Evolutionary conservation across 2,329 filamentous ascomycete species (phyloP), one percentile per base, ranked within the genome.

Genomic region (Aspergillus ochraceoroseus): DNA sequence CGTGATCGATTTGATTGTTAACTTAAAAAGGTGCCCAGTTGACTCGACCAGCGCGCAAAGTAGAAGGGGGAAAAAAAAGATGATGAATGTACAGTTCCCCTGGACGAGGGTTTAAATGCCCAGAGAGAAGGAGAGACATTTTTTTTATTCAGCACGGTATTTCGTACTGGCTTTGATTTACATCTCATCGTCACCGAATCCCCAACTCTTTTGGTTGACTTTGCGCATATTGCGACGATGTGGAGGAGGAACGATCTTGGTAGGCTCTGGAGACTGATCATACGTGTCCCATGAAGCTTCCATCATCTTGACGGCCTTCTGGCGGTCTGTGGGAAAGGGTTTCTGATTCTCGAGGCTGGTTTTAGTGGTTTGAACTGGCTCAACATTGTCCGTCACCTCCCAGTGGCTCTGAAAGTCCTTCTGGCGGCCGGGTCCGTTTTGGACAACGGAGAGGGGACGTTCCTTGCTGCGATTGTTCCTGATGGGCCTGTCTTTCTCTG

Each of bases 371-470:
- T 55, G 48, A 2, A 31, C 41, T 2, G 55, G 58, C 3, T 53
- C 49, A 11, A 12, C 14, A 9, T 53, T 71, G 59, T 94, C 87
- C 5, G 74, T 73, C 70, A 94, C 82, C 36, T 73, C 73, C 70
- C 88, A 95, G 54, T 95, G 86, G 13, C 80, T 65, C 33, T 81
- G 80, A 53, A 94, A 89, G 60, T 86, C 79, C 64, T 89, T 87
- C 57, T 73, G 74, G 40, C 86, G 83, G 62, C 82, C 77, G 57
- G 81, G 79, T 43, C 82, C 73, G 64, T 90, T 87, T 46, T 83
- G 85, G 41, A 86, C 79, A 54, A 82, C 79, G 33, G 75, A 76
- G 7, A 86, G 72, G 7, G 82, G 68, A 43, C 58, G 46, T 53
- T 67, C 48, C 47, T 61, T 38, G 43, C 52, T 45, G 36, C 52